Evolutionary conservation across 345 rosid genomes (phyloP), one percentile per base, ranked within the genome.

Genomic region (Odontarrhena argentea): DNA sequence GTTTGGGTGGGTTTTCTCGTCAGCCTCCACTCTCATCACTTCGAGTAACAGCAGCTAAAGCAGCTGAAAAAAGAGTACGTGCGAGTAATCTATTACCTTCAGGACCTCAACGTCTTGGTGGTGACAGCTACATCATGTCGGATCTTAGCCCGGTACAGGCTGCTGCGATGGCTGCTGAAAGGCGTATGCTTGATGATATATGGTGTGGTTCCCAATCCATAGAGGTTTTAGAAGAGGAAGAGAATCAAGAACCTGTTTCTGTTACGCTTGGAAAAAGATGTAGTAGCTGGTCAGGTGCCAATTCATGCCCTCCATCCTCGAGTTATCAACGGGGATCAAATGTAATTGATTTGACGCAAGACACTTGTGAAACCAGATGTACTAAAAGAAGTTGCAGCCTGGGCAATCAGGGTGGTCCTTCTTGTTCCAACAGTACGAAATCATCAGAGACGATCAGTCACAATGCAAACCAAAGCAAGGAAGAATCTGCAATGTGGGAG

Each of bases 101-200:
- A 49, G 92, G 94, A 53, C 92, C 96, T 10, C 84, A 78, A 9
- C 82, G 86, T 59, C 88, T 91, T 55, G 99, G 99, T 4, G 95
- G 99, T 59, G 86, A 88, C 65, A 82, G 76, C 81, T 73, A 62
- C 78, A 79, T 91, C 14, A 94, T 83, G 99, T 80, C 36, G 59
- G 86, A 86, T 34, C 96, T 91, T 48, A 88, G 85, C 76, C 99
- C 97, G 52, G 63, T 81, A 25, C 97, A 91, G 80, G 99, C 97
- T 53, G 96, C 96, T 57, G 96, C 95, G 2, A 88, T 91, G 96
- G 99, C 97, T 50, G 95, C 96, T 11, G 97, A 91, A 86, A 94
- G 96, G 74, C 79, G 97, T 64, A 65, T 84, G 12, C 85, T 81
- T 75, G 96, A 91, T 81, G 96, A 88, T 59, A 74, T 94, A 10